Evolutionary conservation across 495 filamentous ascomycete genomes (phyloP).

Genomic region (Aspergillus bridgeri): DNA sequence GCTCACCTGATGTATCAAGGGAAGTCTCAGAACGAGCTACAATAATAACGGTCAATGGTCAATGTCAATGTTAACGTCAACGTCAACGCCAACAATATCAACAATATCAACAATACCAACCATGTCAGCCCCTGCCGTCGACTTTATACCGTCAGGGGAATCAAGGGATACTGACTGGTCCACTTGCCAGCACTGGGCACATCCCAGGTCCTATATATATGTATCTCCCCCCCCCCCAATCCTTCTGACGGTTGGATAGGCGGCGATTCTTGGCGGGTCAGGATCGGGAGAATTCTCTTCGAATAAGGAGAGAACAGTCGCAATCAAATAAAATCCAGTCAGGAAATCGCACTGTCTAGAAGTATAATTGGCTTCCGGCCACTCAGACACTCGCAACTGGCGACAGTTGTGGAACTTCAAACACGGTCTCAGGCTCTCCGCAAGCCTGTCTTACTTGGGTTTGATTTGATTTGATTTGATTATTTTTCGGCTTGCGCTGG

Average conservation of each 20-base stretch:
- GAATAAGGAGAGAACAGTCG: neutral
- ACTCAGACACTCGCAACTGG: neutral
- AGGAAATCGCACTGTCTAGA: neutral
- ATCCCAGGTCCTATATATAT: neutral
- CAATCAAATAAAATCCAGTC: neutral
- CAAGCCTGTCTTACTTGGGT: slow-evolving; percentile 3
- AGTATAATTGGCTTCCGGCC: neutral
- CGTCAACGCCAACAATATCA: too few relatives aligned
- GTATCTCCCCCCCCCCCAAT: neutral
- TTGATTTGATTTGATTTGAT: neutral
- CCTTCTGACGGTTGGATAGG: neutral
- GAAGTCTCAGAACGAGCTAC: too few relatives aligned
- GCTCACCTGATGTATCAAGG: too few relatives aligned
- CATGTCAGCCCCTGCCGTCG: too few relatives aligned
- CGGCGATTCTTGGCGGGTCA: neutral
- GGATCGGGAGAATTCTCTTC: neutral
- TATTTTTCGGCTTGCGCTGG: neutral
- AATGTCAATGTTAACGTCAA: too few relatives aligned
- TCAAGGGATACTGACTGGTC: neutral
- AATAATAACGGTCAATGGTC: too few relatives aligned
- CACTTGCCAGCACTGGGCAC: neutral
- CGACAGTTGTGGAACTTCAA: slow-evolving; percentile 1
- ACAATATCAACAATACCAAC: too few relatives aligned
- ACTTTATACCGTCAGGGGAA: neutral
- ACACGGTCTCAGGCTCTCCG: neutral